A percentile compares a stretch with the other conserved stretches of the same genome.
phyloP scores from a whole-genome alignment of 1,284 basidiomycete species.

The Exobasidium cylindrosporum region DNA sequence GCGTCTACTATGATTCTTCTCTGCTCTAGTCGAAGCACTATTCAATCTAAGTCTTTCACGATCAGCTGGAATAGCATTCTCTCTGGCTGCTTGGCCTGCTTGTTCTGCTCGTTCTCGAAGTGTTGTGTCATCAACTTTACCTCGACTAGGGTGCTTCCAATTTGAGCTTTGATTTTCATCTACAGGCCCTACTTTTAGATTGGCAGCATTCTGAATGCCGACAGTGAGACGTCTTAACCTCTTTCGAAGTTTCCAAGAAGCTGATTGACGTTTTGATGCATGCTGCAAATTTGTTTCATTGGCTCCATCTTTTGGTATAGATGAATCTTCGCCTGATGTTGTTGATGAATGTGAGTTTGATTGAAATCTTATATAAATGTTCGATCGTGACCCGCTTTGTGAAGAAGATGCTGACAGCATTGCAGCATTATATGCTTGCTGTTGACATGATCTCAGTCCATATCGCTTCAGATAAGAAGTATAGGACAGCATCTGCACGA shows the following conservation, averaged over 20 bases:
- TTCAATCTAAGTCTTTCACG: neutral
- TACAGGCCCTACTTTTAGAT: neutral
- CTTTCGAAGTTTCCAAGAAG: neutral
- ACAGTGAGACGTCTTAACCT: neutral
- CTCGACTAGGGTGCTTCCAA: neutral
- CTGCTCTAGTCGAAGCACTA: neutral
- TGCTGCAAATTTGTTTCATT: too few species aligned
- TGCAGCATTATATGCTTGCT: too few species aligned
- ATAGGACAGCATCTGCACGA: too few species aligned
- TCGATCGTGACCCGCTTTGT: too few species aligned
- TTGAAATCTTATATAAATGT: too few species aligned
- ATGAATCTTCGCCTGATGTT: too few species aligned
- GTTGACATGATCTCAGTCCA: too few species aligned
- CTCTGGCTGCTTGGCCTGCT: neutral
- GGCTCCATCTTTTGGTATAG: too few species aligned
- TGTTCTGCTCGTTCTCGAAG: neutral
- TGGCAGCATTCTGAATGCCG: neutral
- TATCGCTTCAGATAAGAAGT: too few species aligned
- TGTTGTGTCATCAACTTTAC: neutral
- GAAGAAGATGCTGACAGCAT: too few species aligned
- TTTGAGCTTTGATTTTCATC: neutral
- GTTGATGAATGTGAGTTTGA: too few species aligned
- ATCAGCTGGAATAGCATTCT: neutral
- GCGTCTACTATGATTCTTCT: neutral
- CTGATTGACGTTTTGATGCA: too few species aligned